Evolutionary conservation across 257 asterid species (phyloP).

Genomic region (Solanum habrochaites): DNA sequence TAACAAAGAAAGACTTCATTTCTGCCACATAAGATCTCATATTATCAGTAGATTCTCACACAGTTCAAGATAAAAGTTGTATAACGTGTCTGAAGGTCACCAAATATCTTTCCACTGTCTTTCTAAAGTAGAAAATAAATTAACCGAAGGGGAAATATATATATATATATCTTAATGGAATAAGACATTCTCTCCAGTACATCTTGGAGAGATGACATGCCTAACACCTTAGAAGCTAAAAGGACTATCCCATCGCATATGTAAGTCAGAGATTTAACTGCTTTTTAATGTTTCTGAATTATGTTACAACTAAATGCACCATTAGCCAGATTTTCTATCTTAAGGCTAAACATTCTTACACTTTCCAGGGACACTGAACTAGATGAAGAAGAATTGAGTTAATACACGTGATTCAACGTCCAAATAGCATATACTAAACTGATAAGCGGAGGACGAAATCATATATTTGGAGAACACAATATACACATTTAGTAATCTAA

Average conservation of each 20-base stretch:
- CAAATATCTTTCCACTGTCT: neutral
- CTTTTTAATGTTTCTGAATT: neutral
- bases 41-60: neutral
- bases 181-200: neutral
- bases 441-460: neutral
- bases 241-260: neutral
- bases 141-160: neutral
- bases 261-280: neutral
- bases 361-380: neutral
- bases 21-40: neutral
- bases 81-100: neutral
- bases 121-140: neutral
- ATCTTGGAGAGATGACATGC: neutral
- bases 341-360: neutral
- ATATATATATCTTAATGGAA: neutral
- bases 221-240: neutral
- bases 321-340: neutral
- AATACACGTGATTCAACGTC: neutral
- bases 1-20: neutral
- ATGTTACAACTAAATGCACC: neutral
- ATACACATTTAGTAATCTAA: neutral
- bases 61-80: neutral
- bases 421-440: neutral
- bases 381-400: neutral
- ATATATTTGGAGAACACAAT: neutral